Evolutionary conservation across 129 eudicot species (phyloP).

Genomic region (carrot (Daucus carota)): DNA sequence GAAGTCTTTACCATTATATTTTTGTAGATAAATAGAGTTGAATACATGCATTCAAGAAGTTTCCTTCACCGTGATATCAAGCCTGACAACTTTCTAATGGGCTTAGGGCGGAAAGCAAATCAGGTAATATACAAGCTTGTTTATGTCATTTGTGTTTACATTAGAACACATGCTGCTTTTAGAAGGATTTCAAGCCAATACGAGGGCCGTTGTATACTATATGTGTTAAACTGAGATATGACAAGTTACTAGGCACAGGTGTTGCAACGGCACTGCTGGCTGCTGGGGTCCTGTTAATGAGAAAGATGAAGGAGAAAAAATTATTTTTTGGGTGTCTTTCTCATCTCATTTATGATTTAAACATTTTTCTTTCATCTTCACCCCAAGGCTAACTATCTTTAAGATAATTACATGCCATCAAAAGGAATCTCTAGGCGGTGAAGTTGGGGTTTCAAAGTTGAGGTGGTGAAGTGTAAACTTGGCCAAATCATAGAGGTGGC

Average conservation of each 20-base stretch:
- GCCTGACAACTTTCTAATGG: constrained; percentile 52
- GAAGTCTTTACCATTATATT: not conserved
- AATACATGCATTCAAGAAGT: constrained; percentile 46
- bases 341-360: not conserved
- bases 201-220: not conserved
- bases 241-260: not conserved
- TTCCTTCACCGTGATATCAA: constrained; percentile 56
- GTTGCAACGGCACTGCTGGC: too few relatives aligned
- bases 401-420: not conserved
- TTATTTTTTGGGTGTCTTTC: not conserved
- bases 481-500: not conserved
- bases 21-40: constrained; percentile 41
- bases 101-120: constrained; percentile 54
- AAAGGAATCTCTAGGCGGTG: not conserved
- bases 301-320: not conserved
- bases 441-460: not conserved
- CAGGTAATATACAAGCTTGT: constrained; percentile 25
- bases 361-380: not conserved
- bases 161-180: not conserved
- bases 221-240: not conserved
- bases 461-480: not conserved
- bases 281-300: not conserved
- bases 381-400: not conserved
- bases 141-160: not conserved
- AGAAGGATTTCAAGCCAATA: not conserved